Evolutionary conservation across 352 stramenopile species (phyloP).

Genomic region (Phytopythium montanum): DNA sequence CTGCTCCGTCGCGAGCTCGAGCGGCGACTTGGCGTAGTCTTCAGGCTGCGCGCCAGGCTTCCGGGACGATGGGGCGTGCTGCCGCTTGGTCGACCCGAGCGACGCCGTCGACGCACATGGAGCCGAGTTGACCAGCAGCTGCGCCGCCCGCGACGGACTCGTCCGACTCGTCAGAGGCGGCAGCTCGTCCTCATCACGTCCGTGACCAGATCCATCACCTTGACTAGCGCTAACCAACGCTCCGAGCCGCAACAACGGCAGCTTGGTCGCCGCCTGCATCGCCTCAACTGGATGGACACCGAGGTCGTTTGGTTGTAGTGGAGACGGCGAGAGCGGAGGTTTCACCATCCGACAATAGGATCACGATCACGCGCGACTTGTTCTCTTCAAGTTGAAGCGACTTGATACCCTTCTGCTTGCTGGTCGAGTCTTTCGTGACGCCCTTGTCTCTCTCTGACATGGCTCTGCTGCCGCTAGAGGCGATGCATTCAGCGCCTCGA

Average conservation of each 20-base stretch:
- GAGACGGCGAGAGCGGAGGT: not conserved
- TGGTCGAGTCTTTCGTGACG: not conserved
- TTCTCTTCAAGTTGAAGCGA: not conserved
- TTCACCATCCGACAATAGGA: not conserved
- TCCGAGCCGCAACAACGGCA: conserved; percentile 18
- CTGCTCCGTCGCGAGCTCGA: conserved; percentile 25
- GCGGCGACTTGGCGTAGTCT: conserved; percentile 19
- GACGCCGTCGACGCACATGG: conserved; percentile 8
- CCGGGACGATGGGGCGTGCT: conserved; percentile 28
- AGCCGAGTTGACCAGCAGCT: conserved; percentile 11
- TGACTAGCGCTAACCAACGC: not conserved
- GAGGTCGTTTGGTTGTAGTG: not conserved
- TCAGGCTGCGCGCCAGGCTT: conserved; percentile 13
- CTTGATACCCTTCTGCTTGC: not conserved
- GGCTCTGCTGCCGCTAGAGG: too few relatives aligned
- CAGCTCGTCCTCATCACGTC: conserved; percentile 7
- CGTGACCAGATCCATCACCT: conserved; percentile 7
- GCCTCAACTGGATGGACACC: not conserved
- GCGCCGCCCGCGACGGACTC: conserved; percentile 11
- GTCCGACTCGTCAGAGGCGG: conserved; percentile 13
- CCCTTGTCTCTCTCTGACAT: too few relatives aligned
- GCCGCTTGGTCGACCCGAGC: conserved; percentile 11
- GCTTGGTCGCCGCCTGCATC: conserved; percentile 27
- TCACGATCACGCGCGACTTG: not conserved
- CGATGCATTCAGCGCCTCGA: not conserved